Evolutionary conservation across 345 rosid genomes (phyloP), one percentile per base, ranked within the genome.

Genomic region (Balakata baccata): DNA sequence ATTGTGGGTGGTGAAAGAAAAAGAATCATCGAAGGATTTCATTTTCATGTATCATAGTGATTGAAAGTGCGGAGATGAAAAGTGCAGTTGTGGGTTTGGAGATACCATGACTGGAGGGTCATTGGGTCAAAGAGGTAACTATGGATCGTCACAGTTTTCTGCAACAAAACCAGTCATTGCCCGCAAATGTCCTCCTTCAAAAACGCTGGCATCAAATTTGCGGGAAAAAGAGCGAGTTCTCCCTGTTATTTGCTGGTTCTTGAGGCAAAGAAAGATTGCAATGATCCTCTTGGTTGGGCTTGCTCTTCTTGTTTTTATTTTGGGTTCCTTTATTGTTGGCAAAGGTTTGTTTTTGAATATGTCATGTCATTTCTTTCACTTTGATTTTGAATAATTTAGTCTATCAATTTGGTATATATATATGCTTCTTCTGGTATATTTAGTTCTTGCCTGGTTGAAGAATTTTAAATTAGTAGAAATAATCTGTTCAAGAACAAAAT

Each of bases 41-140:
- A 29, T 29, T 29, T 29, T 29, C 34, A 47, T 10, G 10, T 8
- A 47, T 47, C 3, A 47, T 47, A 47, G 51, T 11, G 13, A 47
- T 51, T 51, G 18, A 51, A 51, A 16, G n/a, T 14, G n/a, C n/a
- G 29, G 75, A 71, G 45, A 71, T 61, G 75, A 71, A 38, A 46
- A 71, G 49, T 25, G 20, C 29, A 12, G 47, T 47, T 66, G 81
- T 76, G 64, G 85, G 83, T 74, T 81, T 81, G 82, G 83, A 86
- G 88, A 83, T 75, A 84, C 86, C 86, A 90, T 90, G 95, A 87
- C 83, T 84, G 93, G 87, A 79, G 80, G 84, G 93, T 87, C 90
- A 82, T 85, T 85, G 82, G 90, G 88, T 50, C 76, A 75, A 75
- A 81, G 89, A 51, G 92, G 84, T 79, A 86, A 90, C 75, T 83